Evolutionary conservation across 805 yeast species (phyloP).

Genomic region (Candida caryicola): DNA sequence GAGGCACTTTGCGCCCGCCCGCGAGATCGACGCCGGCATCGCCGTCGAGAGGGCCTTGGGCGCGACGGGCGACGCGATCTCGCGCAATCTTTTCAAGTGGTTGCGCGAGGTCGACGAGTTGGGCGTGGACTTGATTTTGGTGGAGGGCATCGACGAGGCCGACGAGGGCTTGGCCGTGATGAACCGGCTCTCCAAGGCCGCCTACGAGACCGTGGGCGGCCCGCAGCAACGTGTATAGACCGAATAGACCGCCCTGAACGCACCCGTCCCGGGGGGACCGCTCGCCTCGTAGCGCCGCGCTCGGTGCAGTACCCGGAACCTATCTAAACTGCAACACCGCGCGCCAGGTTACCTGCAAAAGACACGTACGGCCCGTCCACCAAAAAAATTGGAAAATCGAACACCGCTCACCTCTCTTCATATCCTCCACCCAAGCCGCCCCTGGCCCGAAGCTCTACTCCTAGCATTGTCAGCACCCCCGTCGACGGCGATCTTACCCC

Average conservation of each 20-base stretch:
- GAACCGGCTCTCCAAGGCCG: constrained; percentile 88
- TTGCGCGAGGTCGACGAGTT: constrained; percentile 74
- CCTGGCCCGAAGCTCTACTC: no score
- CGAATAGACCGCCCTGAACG: neutral
- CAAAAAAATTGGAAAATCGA: no score
- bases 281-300: no score
- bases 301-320: no score
- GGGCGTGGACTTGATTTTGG: constrained; percentile 68
- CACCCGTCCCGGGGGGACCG: neutral
- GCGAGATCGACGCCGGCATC: constrained; percentile 11
- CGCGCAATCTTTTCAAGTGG: constrained; percentile 67
- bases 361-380: no score
- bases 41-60: constrained; percentile 42
- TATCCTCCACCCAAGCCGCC: no score
- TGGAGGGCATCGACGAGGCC: constrained; percentile 74
- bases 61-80: constrained; percentile 54
- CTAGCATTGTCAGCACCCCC: no score
- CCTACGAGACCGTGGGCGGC: constrained; percentile 45
- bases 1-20: constrained; percentile 27
- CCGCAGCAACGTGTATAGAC: neutral
- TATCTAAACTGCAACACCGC: no score
- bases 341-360: no score
- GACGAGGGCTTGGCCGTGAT: constrained; percentile 91
- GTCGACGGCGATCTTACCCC: no score
- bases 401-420: no score